Evolutionary conservation across 2,329 filamentous ascomycete species (phyloP).

Genomic region (Pseudogymnoascus verrucosus): DNA sequence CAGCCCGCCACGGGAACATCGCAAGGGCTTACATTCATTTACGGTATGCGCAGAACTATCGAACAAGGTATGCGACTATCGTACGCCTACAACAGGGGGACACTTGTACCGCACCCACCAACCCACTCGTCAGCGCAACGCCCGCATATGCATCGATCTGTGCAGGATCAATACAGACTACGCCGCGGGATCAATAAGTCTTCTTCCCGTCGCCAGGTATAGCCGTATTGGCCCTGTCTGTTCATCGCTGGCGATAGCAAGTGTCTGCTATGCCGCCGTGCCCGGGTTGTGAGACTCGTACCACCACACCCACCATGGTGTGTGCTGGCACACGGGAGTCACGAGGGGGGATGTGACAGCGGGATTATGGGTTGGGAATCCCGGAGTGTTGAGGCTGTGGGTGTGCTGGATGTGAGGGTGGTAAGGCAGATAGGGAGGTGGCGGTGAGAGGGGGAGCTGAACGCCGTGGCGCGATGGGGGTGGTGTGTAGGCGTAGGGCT

Average conservation of each 20-base stretch:
- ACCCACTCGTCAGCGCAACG: no score
- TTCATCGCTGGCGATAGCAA: background rate
- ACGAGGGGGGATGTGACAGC: background rate
- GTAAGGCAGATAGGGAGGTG: background rate
- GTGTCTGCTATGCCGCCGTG: background rate
- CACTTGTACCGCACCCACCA: no score
- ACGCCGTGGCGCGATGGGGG: background rate
- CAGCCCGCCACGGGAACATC: no score
- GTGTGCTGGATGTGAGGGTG: background rate
- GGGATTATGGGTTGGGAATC: background rate
- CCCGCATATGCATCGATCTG: background rate
- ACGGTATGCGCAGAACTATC: background rate
- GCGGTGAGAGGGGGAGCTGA: background rate
- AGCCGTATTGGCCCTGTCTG: background rate
- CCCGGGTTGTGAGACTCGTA: background rate
- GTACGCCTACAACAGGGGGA: background rate
- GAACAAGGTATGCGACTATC: background rate
- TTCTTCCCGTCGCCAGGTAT: background rate
- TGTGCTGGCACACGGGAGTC: background rate
- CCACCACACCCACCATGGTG: background rate
- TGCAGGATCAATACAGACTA: background rate
- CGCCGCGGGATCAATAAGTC: background rate
- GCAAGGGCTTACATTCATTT: no score
- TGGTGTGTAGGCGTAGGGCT: background rate
- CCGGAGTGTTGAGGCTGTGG: background rate